Conservation (phyloP, 2,329 filamentous ascomycete genomes). For the Paracorniculantispora psalliotae region DNA sequence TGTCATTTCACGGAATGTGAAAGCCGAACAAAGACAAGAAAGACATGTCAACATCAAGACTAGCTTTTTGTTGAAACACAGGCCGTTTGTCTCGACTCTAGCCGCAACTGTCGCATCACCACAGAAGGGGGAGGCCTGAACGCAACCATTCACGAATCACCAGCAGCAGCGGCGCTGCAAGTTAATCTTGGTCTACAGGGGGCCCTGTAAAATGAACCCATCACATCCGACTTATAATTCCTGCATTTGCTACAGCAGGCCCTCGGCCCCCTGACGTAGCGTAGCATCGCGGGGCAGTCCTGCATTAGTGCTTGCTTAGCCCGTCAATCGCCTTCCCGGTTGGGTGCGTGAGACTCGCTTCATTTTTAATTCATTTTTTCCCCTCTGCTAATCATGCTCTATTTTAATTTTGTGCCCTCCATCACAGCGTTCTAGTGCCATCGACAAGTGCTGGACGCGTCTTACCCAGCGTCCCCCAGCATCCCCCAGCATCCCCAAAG, state of each 20-base stretch:
- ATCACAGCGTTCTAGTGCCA: neutral
- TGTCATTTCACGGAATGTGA: neutral
- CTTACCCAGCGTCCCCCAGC: neutral
- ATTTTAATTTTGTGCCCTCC: neutral
- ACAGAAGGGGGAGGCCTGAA: neutral
- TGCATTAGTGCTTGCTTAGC: constrained; percentile 4
- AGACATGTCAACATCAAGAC: neutral
- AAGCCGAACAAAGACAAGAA: neutral
- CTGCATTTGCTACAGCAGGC: neutral
- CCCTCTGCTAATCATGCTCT: too few relatives aligned
- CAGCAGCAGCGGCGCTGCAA: neutral
- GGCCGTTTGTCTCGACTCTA: neutral
- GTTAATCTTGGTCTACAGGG: neutral
- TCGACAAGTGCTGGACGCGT: too few relatives aligned
- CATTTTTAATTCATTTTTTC: neutral
- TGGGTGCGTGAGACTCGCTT: neutral
- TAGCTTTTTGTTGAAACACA: neutral
- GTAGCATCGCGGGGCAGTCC: constrained; percentile 1
- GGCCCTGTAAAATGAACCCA: neutral
- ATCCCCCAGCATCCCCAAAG: neutral
- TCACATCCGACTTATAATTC: neutral
- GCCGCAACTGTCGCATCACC: neutral
- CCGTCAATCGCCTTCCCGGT: constrained; percentile 6
- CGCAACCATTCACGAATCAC: neutral
- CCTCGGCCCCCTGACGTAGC: neutral